phyloP scores from a whole-genome alignment of 495 filamentous ascomycete species.

The Chaetomium cochliodes region DNA sequence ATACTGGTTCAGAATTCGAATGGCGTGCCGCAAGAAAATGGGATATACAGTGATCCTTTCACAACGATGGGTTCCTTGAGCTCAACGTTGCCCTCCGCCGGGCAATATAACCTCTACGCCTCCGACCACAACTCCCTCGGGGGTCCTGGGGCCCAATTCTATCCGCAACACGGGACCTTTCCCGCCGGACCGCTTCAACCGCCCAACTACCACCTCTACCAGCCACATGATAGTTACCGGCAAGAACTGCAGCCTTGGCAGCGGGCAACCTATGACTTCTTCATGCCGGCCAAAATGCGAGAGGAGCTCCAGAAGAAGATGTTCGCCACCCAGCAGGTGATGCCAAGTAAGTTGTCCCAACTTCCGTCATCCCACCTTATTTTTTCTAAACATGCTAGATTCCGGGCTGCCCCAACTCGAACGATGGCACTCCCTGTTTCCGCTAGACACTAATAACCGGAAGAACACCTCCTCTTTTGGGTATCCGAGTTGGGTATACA shows the following conservation, averaged over 20 bases:
- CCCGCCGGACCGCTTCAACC: constrained; percentile 61
- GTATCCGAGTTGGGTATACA: constrained; percentile 90
- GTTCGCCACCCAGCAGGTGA: constrained; percentile 77
- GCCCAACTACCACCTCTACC: constrained; percentile 91
- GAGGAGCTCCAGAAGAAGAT: constrained; percentile 88
- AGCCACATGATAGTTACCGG: constrained; percentile 76
- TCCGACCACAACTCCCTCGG: constrained; percentile 53
- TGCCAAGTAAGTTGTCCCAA: constrained; percentile 64
- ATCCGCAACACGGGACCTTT: constrained; percentile 38
- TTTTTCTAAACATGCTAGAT: constrained; percentile 28
- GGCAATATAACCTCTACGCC: constrained; percentile 65
- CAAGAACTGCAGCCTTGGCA: constrained; percentile 79
- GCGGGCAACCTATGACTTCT: constrained; percentile 81
- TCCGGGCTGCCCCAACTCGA: constrained; percentile 76
- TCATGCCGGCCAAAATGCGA: constrained; percentile 77
- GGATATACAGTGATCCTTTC: constrained; percentile 59
- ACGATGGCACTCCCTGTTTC: constrained; percentile 84
- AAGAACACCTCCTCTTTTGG: constrained; percentile 76
- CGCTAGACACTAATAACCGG: constrained; percentile 73
- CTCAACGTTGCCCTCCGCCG: constrained; percentile 49
- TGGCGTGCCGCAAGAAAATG: constrained; percentile 23
- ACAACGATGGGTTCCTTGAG: constrained; percentile 52
- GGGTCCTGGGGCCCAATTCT: constrained; percentile 54
- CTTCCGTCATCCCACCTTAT: background rate
- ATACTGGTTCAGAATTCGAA: constrained; percentile 25